Percentiles rank a stretch among this genome's conserved stretches.
These are phyloP conservation scores for Gypsophila paniculata DNA, from an alignment of 179 eudicot genomes.

Conservation along the genomic window DNA sequence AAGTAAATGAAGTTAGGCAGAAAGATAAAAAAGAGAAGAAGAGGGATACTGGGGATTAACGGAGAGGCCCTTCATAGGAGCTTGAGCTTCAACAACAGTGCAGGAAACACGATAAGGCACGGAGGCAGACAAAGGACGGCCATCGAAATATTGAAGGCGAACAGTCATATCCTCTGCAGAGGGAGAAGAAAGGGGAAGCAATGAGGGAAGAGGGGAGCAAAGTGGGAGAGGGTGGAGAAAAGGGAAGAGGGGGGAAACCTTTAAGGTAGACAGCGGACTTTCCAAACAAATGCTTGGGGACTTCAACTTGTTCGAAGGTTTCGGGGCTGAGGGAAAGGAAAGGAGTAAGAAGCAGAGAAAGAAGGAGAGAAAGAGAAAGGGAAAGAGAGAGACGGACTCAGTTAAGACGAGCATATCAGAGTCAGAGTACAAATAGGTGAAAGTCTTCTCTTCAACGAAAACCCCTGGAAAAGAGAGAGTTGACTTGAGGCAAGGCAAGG, in stretches of 20 bases:
- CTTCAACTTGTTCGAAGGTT: slow-evolving; percentile 71
- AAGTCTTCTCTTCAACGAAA: slow-evolving; percentile 65
- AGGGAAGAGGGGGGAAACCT: slow-evolving; percentile 37
- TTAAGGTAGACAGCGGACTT: slow-evolving; percentile 64
- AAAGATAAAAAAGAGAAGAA: not conserved
- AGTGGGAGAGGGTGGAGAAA: slow-evolving; percentile 10
- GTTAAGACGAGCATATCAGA: slow-evolving; percentile 62
- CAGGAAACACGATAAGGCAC: slow-evolving; percentile 87
- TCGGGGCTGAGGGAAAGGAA: slow-evolving; percentile 50
- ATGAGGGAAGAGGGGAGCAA: not conserved
- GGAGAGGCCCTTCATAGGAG: slow-evolving; percentile 69
- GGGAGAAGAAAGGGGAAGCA: not conserved
- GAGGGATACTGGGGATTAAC: slow-evolving; percentile 71
- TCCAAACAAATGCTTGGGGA: slow-evolving; percentile 73
- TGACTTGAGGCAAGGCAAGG: no score
- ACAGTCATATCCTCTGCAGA: slow-evolving; percentile 81
- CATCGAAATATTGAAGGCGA: slow-evolving; percentile 65
- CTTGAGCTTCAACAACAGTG: slow-evolving; percentile 76
- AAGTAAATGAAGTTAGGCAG: no score
- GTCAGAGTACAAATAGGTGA: slow-evolving; percentile 67
- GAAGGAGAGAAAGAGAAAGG: not conserved
- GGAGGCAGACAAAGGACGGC: slow-evolving; percentile 73
- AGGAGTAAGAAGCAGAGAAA: not conserved
- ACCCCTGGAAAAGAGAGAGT: slow-evolving; percentile 46
- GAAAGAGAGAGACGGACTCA: slow-evolving; percentile 49